A percentile compares a stretch with the other conserved stretches of the same genome.
These are phyloP conservation scores for Leccinum disarticulatum DNA, from an alignment of 768 basidiomycete genomes.

Conservation along the genomic window DNA sequence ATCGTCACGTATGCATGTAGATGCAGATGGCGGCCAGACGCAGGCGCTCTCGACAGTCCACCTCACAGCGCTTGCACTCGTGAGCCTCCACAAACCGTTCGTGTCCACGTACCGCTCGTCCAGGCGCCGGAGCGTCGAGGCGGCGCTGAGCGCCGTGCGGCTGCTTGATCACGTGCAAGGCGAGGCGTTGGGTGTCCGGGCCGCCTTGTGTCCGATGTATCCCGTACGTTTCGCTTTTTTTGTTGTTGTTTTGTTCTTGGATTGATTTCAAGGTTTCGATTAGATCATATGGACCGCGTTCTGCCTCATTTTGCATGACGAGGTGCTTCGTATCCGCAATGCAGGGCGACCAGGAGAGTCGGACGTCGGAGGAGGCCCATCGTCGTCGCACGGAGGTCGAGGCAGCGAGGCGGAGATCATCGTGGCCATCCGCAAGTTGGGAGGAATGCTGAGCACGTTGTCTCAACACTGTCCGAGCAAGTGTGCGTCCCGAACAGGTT, in stretches of 20 bases:
- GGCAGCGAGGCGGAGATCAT: conserved; percentile 14
- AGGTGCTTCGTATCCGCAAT: conserved; percentile 19
- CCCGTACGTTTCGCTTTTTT: conserved; percentile 4
- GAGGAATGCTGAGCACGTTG: conserved; percentile 15
- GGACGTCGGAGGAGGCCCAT: background rate
- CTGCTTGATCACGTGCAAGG: conserved; percentile 14
- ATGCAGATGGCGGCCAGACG: background rate
- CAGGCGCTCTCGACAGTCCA: conserved; percentile 16
- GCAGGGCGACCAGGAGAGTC: background rate
- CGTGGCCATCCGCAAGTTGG: conserved; percentile 17
- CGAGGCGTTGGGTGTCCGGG: conserved; percentile 2
- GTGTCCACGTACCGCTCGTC: conserved; percentile 14
- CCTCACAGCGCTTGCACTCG: conserved; percentile 25
- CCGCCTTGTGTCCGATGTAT: conserved; percentile 19
- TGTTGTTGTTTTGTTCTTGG: background rate
- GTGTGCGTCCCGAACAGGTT: conserved; percentile 17
- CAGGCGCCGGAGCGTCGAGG: conserved; percentile 16
- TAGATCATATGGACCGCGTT: conserved; percentile 27
- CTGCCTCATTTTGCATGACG: conserved; percentile 23
- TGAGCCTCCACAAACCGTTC: conserved; percentile 25
- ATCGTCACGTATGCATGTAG: background rate
- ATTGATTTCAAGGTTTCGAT: background rate
- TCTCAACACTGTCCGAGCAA: conserved; percentile 18
- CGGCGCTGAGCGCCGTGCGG: conserved; percentile 13
- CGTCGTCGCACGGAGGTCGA: background rate